phyloP scores from a whole-genome alignment of 2,329 filamentous ascomycete genomes.

The Lachnellula willkommii region DNA sequence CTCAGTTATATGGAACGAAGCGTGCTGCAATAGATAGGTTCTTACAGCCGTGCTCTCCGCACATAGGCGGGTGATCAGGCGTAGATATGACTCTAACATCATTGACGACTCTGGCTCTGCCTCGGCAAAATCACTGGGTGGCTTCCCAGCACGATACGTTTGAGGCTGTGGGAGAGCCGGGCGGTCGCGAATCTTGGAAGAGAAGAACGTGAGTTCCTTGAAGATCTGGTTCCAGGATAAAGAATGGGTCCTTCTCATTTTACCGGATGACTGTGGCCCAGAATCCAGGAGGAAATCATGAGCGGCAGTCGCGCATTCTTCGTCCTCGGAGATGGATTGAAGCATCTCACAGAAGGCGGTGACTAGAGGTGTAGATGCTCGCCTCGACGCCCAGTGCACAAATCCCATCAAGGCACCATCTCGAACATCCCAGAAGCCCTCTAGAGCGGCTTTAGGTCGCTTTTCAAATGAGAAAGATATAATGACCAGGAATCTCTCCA shows the following conservation, averaged over 20 bases:
- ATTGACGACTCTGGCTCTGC: slow-evolving; percentile 87
- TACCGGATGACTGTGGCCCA: slow-evolving; percentile 64
- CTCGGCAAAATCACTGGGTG: slow-evolving; percentile 64
- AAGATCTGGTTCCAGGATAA: slow-evolving; percentile 93
- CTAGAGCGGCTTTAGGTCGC: slow-evolving; percentile 72
- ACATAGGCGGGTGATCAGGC: slow-evolving; percentile 77
- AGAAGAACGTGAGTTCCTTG: slow-evolving; percentile 80
- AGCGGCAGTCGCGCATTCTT: slow-evolving; percentile 75
- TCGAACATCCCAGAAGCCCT: slow-evolving; percentile 82
- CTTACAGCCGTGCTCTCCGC: slow-evolving; percentile 68
- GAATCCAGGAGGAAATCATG: slow-evolving; percentile 91
- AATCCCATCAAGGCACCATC: slow-evolving; percentile 94
- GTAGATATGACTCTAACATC: slow-evolving; percentile 92
- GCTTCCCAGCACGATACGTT: slow-evolving; percentile 54
- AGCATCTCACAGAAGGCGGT: slow-evolving; percentile 97
- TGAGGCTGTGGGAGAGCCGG: slow-evolving; percentile 51
- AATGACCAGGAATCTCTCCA: slow-evolving; percentile 87
- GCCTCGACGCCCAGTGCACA: slow-evolving; percentile 91
- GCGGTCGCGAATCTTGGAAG: slow-evolving; percentile 70
- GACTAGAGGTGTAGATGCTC: slow-evolving; percentile 91
- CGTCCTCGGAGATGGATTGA: slow-evolving; percentile 76
- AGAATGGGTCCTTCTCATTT: slow-evolving; percentile 75
- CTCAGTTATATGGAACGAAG: slow-evolving; percentile 62
- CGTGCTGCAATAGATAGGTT: slow-evolving; percentile 64
- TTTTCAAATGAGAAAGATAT: slow-evolving; percentile 89